Evolutionary conservation across 768 basidiomycete species (phyloP), one percentile per base, ranked within the genome.

Genomic region (Lactarius indigo): DNA sequence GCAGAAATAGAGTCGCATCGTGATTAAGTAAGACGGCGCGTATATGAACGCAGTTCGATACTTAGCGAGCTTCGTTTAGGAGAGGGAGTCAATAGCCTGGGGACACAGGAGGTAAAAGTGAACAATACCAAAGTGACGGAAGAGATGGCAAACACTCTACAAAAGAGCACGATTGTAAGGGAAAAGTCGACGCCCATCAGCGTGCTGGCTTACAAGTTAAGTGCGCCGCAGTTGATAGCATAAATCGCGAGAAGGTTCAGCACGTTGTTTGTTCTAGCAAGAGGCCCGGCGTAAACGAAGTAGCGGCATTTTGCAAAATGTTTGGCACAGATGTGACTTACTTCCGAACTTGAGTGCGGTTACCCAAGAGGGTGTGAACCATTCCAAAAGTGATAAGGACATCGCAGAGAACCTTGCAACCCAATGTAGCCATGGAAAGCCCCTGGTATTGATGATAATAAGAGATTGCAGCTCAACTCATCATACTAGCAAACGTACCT

Each of bases 371-470:
- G 13, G 50, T 13, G 50, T 26, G 23, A 10, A 61, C 47, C 61
- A 61, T 61, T 61, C 61, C 61, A n/a, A 54, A 15, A 20, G 61
- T 52, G 4, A 61, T 54, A 35, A 61, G 17, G 31, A 61, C 2
- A 35, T 61, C 50, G 35, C 61, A 61, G 37, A 61, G 15, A 23
- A 54, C 35, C 6, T 61, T 52, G 33, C 61, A 61, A 18, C 50
- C 23, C 1, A 61, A 35, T 10, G 33, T 54, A 2, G 61, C 30
- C 28, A 61, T 9, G 23, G n/a, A 52, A 39, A 26, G 37, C 17
- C 33, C 50, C 61, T 61, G 3, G 17, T 17, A 37, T 20, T 7
- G 26, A n/a, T 10, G 1, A 33, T 26, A 2, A 17, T 33, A 28
- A 54, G 15, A n/a, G n/a, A 26, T 4, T 1, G 17, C 28, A 37